phyloP scores from a whole-genome alignment of 148 eudicot species.

The Vaccinium darrowii region DNA sequence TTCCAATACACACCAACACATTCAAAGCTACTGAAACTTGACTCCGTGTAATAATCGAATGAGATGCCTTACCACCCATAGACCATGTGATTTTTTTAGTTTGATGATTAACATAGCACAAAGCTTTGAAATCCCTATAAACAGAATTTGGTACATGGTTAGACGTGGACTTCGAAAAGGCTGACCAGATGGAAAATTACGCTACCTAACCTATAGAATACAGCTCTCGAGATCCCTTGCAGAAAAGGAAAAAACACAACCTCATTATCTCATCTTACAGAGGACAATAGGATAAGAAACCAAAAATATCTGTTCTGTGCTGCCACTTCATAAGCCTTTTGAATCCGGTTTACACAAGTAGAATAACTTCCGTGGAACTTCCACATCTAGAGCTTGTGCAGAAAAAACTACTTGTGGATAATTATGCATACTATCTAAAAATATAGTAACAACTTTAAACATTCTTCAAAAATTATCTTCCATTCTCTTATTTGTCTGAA shows the following conservation, averaged over 20 bases:
- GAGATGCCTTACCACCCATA: not conserved
- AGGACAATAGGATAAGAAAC: not conserved
- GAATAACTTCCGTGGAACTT: constrained; percentile 1
- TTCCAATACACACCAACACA: not conserved
- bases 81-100: not conserved
- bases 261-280: not conserved
- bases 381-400: not conserved
- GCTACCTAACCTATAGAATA: not conserved
- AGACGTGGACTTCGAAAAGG: not conserved
- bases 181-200: not conserved
- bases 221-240: not conserved
- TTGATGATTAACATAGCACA: not conserved
- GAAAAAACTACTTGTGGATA: not conserved
- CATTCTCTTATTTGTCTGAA: not conserved
- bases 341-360: not conserved
- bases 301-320: not conserved
- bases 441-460: not conserved
- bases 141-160: not conserved
- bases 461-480: not conserved
- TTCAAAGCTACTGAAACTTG: not conserved
- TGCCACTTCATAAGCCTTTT: not conserved
- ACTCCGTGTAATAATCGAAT: not conserved
- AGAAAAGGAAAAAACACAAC: not conserved
- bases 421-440: not conserved
- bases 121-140: not conserved